Evolutionary conservation across 306 rosid genomes (phyloP).

Genomic region (Dalbergia cultrata): DNA sequence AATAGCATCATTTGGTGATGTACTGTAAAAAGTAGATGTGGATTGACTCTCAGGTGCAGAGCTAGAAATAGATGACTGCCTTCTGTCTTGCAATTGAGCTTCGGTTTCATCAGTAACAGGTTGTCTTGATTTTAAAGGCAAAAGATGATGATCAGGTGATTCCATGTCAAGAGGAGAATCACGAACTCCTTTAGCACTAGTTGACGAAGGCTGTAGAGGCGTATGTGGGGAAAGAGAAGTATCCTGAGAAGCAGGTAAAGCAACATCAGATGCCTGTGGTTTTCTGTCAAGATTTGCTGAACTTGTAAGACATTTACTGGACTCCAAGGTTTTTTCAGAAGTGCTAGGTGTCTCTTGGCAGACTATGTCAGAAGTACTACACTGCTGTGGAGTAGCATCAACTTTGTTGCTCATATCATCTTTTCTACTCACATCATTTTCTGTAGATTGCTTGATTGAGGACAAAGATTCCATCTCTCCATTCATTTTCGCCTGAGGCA

Average conservation of each 20-base stretch:
- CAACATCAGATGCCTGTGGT: constrained; percentile 38
- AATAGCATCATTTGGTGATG: constrained; percentile 38
- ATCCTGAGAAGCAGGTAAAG: constrained; percentile 50
- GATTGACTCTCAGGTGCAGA: constrained; percentile 46
- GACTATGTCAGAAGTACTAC: constrained; percentile 26
- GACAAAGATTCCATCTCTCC: constrained; percentile 37
- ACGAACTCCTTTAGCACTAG: constrained; percentile 38
- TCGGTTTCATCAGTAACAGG: constrained; percentile 39
- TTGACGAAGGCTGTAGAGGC: constrained; percentile 47
- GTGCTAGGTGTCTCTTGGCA: constrained; percentile 46
- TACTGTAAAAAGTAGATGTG: constrained; percentile 42
- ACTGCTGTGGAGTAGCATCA: constrained; percentile 35
- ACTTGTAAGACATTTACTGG: constrained; percentile 38
- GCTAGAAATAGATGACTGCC: constrained; percentile 49
- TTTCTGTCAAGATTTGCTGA: constrained; percentile 43
- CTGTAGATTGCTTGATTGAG: constrained; percentile 55
- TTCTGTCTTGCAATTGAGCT: constrained; percentile 52
- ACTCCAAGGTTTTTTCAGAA: constrained; percentile 42
- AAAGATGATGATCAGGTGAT: constrained; percentile 37
- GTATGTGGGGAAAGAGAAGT: constrained; percentile 60
- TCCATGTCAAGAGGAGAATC: constrained; percentile 53
- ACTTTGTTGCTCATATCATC: constrained; percentile 49
- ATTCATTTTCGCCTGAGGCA: constrained; percentile 45
- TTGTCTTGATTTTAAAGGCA: constrained; percentile 43
- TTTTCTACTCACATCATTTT: constrained; percentile 41